Evolutionary conservation across 2,329 filamentous ascomycete species (phyloP).

Genomic region (Myriosclerotinia scirpicola): DNA sequence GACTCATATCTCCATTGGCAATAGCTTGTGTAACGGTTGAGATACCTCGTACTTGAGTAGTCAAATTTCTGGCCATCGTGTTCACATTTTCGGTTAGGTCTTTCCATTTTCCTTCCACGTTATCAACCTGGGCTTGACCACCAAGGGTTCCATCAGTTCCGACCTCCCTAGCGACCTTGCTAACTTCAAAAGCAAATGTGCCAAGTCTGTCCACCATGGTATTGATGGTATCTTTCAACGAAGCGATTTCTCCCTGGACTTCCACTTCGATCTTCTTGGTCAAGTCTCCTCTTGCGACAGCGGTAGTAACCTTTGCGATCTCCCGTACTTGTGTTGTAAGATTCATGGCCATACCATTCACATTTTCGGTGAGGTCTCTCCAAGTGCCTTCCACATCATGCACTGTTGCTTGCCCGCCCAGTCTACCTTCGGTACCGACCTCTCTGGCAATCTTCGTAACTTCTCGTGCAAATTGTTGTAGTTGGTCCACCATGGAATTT

Average conservation of each 20-base stretch:
- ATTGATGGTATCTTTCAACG: constrained; percentile 97
- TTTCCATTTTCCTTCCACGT: constrained; percentile 97
- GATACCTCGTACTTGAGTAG: constrained; percentile 79
- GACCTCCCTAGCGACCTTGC: constrained; percentile 91
- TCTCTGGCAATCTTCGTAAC: constrained; percentile 95
- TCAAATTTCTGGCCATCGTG: constrained; percentile 69
- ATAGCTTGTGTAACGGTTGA: constrained; percentile 94
- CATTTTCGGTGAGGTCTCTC: constrained; percentile 91
- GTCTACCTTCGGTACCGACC: constrained; percentile 90
- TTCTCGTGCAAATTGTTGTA: constrained; percentile 94
- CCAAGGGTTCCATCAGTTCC: constrained; percentile 93
- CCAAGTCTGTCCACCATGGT: constrained; percentile 98
- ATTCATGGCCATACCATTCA: constrained; percentile 99
- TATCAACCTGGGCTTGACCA: constrained; percentile 89
- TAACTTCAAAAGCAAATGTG: constrained; percentile 95
- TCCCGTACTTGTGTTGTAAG: constrained; percentile 96
- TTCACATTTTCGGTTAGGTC: constrained; percentile 91
- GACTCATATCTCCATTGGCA: constrained; percentile 91
- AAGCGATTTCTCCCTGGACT: constrained; percentile 89
- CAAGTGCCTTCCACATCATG: constrained; percentile 97
- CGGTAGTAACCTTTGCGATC: constrained; percentile 94
- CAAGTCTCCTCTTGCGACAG: constrained; percentile 89
- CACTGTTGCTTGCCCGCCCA: constrained; percentile 92
- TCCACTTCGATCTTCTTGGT: constrained; percentile 96
- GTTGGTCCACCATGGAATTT: constrained; percentile 98